phyloP scores from a whole-genome alignment of 2,329 filamentous ascomycete species.

The Epichloe brachyelytri region DNA sequence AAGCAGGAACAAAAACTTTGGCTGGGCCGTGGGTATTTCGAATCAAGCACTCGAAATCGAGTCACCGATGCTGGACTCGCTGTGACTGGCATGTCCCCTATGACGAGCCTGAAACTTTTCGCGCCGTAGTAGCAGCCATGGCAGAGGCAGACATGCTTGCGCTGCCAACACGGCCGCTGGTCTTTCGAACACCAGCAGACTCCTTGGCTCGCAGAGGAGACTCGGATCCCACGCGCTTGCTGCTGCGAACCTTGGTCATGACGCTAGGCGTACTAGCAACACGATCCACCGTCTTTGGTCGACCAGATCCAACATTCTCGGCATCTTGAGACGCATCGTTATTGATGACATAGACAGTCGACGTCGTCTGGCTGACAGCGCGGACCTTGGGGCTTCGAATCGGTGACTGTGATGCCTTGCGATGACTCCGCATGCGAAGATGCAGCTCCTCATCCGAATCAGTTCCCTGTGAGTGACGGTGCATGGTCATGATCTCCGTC shows the following conservation, averaged over 20 bases:
- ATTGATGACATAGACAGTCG: slow-evolving; percentile 51
- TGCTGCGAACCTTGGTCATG: slow-evolving; percentile 52
- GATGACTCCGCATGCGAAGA: slow-evolving; percentile 57
- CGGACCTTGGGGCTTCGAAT: slow-evolving; percentile 48
- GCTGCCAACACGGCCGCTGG: slow-evolving; percentile 52
- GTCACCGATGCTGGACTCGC: slow-evolving; percentile 3
- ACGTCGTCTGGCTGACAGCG: slow-evolving; percentile 65
- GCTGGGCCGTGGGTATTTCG: slow-evolving; percentile 4
- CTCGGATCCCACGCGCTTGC: slow-evolving; percentile 36
- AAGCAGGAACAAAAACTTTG: slow-evolving; percentile 9
- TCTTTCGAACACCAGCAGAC: slow-evolving; percentile 47
- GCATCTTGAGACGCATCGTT: slow-evolving; percentile 58
- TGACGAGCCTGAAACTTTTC: slow-evolving; percentile 38
- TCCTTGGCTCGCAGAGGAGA: slow-evolving; percentile 39
- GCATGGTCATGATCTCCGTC: slow-evolving; percentile 46
- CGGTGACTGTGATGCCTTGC: slow-evolving; percentile 51
- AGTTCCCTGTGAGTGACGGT: slow-evolving; percentile 46
- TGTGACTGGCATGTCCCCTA: slow-evolving; percentile 13
- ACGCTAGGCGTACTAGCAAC: slow-evolving; percentile 41
- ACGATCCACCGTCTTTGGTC: slow-evolving; percentile 46
- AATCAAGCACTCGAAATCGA: not conserved
- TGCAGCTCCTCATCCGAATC: slow-evolving; percentile 79
- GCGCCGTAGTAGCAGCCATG: slow-evolving; percentile 29
- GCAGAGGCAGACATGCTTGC: slow-evolving; percentile 32
- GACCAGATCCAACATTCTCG: slow-evolving; percentile 52